Evolutionary conservation across 2,329 filamentous ascomycete species (phyloP).

Genomic region (Thermothelomyces thermophilus): DNA sequence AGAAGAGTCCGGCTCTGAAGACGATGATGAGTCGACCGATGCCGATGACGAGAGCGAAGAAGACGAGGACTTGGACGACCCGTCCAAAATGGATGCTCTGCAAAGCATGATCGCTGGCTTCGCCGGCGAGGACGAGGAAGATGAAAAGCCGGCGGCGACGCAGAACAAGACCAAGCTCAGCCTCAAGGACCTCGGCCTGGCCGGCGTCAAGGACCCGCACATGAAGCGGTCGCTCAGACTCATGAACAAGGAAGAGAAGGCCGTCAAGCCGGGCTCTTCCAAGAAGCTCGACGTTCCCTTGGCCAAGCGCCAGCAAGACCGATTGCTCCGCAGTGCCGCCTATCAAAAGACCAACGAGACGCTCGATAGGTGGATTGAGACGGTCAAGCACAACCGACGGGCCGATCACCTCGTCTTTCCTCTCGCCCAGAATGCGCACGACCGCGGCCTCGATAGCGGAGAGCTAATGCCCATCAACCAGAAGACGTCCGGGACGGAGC

Average conservation of each 20-base stretch:
- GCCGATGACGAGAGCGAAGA: slow-evolving; percentile 31
- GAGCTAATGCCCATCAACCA: slow-evolving; percentile 59
- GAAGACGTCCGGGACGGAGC: slow-evolving; percentile 64
- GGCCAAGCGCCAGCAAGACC: slow-evolving; percentile 78
- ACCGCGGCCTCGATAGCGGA: slow-evolving; percentile 52
- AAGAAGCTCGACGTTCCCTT: slow-evolving; percentile 77
- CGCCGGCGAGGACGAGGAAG: slow-evolving; percentile 55
- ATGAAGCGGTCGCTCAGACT: slow-evolving; percentile 76
- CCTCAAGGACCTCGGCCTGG: slow-evolving; percentile 65
- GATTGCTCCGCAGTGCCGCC: slow-evolving; percentile 71
- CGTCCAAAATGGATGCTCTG: slow-evolving; percentile 56
- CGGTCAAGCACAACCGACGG: slow-evolving; percentile 86
- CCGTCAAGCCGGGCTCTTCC: slow-evolving; percentile 47
- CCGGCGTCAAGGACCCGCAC: slow-evolving; percentile 64
- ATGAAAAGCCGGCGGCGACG: slow-evolving; percentile 35
- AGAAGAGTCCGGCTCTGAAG: slow-evolving; percentile 39
- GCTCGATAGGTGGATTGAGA: slow-evolving; percentile 85
- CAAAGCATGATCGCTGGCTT: slow-evolving; percentile 65
- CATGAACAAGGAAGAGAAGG: slow-evolving; percentile 57
- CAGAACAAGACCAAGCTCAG: slow-evolving; percentile 59
- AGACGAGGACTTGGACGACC: slow-evolving; percentile 39
- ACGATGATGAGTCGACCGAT: slow-evolving; percentile 37
- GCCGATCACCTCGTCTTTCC: slow-evolving; percentile 90
- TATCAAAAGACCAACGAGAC: slow-evolving; percentile 90
- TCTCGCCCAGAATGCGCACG: slow-evolving; percentile 63